Evolutionary conservation across 169 alveolate genomes (phyloP).

Genomic region (Plasmodium relictum): DNA sequence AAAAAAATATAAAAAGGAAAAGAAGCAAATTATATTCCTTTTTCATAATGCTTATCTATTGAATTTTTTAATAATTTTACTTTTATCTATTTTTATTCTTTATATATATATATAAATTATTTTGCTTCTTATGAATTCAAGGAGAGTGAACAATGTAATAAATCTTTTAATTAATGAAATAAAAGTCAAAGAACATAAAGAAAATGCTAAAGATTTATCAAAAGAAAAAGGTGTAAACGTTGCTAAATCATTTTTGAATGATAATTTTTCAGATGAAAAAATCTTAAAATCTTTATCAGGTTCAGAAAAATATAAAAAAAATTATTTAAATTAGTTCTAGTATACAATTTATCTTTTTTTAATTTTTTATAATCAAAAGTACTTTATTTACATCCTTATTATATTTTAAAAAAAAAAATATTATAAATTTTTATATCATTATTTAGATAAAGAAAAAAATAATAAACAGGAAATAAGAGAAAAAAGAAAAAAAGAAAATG

Average conservation of each 20-base stretch:
- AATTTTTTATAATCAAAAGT: neutral
- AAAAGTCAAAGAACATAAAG: conserved; percentile 53
- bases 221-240: conserved; percentile 62
- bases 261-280: conserved; percentile 60
- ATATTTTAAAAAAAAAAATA: too few relatives aligned
- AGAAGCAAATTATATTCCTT: neutral
- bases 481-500: neutral
- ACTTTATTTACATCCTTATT: neutral
- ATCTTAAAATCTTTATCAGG: neutral
- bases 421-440: neutral
- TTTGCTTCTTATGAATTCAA: conserved; percentile 52
- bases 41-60: neutral
- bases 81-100: neutral
- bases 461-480: neutral
- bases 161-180: conserved; percentile 74
- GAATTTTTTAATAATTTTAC: neutral
- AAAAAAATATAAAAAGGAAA: too few relatives aligned
- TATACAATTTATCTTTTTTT: neutral
- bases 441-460: conserved; percentile 7
- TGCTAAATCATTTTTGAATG: conserved; percentile 73
- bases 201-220: conserved; percentile 29
- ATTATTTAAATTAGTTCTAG: neutral
- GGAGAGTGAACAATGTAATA: conserved; percentile 54
- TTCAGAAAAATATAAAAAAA: neutral
- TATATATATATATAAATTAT: neutral